A percentile compares a stretch with the other conserved stretches of the same genome.
Evolutionary conservation across 116 monocot genomes (phyloP).

Genomic region (Dioscorea cayenensis): DNA sequence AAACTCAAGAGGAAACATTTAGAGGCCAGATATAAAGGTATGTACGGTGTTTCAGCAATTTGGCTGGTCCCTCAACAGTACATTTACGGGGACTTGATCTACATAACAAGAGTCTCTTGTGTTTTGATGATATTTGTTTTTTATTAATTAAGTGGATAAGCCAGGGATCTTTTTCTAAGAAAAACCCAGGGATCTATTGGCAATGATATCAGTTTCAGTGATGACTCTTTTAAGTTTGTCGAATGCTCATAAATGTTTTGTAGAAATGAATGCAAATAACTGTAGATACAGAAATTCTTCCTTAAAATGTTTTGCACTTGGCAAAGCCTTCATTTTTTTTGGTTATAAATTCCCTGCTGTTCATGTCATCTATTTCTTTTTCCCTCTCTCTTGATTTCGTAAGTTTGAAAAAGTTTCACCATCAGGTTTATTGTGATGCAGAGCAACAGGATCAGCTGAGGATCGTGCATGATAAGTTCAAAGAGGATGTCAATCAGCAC

Average conservation of each 20-base stretch:
- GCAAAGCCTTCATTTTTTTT: neutral
- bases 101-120: too few species aligned
- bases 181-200: too few species aligned
- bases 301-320: neutral
- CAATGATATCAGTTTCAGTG: too few species aligned
- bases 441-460: slow-evolving; percentile 62
- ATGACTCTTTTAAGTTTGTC: too few species aligned
- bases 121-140: too few species aligned
- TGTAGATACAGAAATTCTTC: too few species aligned
- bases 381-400: neutral
- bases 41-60: neutral
- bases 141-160: too few species aligned
- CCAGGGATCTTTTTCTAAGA: too few species aligned
- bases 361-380: neutral
- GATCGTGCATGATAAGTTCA: slow-evolving; percentile 60
- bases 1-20: slow-evolving; percentile 71
- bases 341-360: neutral
- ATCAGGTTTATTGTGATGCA: slow-evolving; percentile 10
- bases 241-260: too few species aligned
- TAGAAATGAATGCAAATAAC: too few species aligned
- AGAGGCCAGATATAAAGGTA: slow-evolving; percentile 78
- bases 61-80: too few species aligned
- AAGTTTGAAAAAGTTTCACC: neutral
- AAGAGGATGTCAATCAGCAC: slow-evolving; percentile 67
- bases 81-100: neutral